Evolutionary conservation across 257 asterid genomes (phyloP).

Genomic region (Przewalskia tangutica): DNA sequence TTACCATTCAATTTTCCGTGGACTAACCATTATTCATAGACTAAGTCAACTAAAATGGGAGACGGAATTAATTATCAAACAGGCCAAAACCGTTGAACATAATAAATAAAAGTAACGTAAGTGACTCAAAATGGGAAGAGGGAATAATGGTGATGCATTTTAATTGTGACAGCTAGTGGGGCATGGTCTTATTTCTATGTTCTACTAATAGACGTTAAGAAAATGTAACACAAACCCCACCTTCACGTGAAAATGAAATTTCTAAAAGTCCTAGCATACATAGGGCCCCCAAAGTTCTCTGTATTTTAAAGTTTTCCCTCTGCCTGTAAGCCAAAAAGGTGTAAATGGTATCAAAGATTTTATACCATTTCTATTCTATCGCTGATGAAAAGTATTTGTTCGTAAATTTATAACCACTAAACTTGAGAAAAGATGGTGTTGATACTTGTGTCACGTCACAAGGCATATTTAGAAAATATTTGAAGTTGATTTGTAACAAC

Average conservation of each 20-base stretch:
- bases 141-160: neutral
- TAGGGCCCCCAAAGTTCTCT: neutral
- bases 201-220: no score
- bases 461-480: neutral
- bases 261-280: neutral
- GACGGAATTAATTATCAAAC: neutral
- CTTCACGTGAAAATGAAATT: neutral
- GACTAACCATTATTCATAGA: neutral
- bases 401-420: neutral
- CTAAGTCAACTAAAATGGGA: neutral
- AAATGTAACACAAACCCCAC: neutral
- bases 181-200: no score
- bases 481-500: neutral
- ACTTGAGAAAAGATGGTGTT: neutral
- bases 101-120: neutral
- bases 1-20: neutral
- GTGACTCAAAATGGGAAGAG: neutral
- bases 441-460: neutral
- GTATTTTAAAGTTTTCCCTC: neutral
- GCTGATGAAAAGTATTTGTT: no score
- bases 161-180: neutral
- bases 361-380: no score
- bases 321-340: neutral
- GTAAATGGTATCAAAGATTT: neutral
- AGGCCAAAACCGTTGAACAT: neutral